Conservation (phyloP, 192 early-diverging fungal species). For the Mortierella antarctica region DNA sequence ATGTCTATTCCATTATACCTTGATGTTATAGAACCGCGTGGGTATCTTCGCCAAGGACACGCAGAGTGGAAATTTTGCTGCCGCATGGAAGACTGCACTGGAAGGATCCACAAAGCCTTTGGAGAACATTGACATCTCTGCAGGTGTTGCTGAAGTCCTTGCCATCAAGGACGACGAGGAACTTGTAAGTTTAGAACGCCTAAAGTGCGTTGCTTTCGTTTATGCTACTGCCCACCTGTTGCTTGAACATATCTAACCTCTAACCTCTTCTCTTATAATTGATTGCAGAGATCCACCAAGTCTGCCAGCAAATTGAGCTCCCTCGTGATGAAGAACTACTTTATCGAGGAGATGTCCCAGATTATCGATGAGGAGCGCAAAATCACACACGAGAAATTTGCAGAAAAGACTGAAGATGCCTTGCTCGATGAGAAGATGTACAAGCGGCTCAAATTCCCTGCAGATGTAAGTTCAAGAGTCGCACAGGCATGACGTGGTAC, state of each 20-base stretch:
- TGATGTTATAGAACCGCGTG: conserved; percentile 61
- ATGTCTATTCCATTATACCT: too few relatives aligned
- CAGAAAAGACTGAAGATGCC: conserved; percentile 76
- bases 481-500: not conserved
- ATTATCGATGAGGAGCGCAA: conserved; percentile 91
- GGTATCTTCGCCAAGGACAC: conserved; percentile 87
- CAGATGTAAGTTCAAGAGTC: conserved; percentile 63
- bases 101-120: conserved; percentile 60
- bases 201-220: not conserved
- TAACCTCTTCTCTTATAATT: not conserved
- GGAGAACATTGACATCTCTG: conserved; percentile 78
- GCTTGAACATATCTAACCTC: not conserved
- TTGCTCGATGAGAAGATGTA: conserved; percentile 75
- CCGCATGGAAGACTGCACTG: conserved; percentile 82
- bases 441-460: conserved; percentile 73
- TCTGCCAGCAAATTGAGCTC: conserved; percentile 80
- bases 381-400: conserved; percentile 85
- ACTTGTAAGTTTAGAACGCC: conserved; percentile 60
- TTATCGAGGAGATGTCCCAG: conserved; percentile 85
- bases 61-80: conserved; percentile 76
- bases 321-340: conserved; percentile 85
- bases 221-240: not conserved
- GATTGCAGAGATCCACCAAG: conserved; percentile 71
- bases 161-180: conserved; percentile 95
- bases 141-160: conserved; percentile 76